Evolutionary conservation across 139 green algal species (phyloP).

Genomic region (Spirogloea muscicola): DNA sequence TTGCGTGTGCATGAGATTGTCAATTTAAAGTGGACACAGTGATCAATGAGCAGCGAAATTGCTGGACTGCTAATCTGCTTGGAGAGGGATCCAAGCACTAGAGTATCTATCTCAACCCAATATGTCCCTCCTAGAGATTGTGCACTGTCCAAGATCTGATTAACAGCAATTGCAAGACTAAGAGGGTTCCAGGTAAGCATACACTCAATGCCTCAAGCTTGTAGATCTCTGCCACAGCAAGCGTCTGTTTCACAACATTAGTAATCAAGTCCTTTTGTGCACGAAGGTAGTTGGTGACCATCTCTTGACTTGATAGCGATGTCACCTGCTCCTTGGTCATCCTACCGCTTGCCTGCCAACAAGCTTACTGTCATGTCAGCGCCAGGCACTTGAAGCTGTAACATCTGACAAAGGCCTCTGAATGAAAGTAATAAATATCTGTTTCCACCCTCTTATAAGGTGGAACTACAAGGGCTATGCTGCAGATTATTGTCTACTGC

Average conservation of each 20-base stretch:
- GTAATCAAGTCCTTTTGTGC: slow-evolving; percentile 13
- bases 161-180: no score
- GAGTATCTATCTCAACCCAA: no score
- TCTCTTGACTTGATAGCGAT: background rate
- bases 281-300: slow-evolving; percentile 33
- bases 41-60: no score
- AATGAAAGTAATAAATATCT: background rate
- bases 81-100: no score
- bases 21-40: no score
- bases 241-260: slow-evolving; percentile 5
- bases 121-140: no score
- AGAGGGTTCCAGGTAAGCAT: no score
- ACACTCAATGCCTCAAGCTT: slow-evolving; percentile 14
- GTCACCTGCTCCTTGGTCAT: slow-evolving; percentile 15
- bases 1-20: no score
- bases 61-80: no score
- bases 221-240: slow-evolving; percentile 32
- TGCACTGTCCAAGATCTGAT: no score
- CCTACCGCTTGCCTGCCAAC: slow-evolving; percentile 36
- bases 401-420: no score
- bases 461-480: background rate
- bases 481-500: background rate
- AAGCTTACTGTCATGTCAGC: background rate
- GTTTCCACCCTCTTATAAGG: background rate
- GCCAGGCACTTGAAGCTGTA: background rate